Conservation (phyloP, 768 basidiomycete species). For the Boletus speciosus region DNA sequence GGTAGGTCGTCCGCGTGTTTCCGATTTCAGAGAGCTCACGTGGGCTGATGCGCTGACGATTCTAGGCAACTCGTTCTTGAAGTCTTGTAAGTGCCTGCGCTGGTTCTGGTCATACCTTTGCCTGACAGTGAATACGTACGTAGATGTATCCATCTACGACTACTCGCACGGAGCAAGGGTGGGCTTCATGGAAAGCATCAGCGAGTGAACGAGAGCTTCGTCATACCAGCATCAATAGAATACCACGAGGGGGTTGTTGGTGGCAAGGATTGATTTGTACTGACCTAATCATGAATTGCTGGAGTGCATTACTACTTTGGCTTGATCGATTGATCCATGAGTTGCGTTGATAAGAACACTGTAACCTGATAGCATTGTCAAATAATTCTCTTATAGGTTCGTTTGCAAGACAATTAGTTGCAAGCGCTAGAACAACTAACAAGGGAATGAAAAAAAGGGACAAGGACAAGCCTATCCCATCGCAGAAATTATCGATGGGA, state of each 20-base stretch:
- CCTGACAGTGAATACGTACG: conserved; percentile 21
- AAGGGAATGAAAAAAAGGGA: background rate
- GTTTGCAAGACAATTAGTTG: no score
- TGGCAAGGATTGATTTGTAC: background rate
- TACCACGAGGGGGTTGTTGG: background rate
- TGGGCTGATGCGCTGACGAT: no score
- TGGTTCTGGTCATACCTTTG: background rate
- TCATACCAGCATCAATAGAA: background rate
- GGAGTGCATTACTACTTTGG: no score
- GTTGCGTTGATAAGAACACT: no score
- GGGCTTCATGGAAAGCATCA: conserved; percentile 56
- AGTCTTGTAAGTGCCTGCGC: conserved; percentile 49
- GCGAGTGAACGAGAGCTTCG: conserved; percentile 15
- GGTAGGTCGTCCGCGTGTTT: conserved; percentile 11
- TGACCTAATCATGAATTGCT: no score
- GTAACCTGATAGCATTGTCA: no score
- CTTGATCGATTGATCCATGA: no score
- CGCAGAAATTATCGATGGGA: conserved; percentile 45
- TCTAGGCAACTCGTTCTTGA: conserved; percentile 57
- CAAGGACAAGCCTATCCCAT: conserved; percentile 28
- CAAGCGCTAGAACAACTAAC: conserved; percentile 11
- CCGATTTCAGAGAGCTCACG: background rate
- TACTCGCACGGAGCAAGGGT: conserved; percentile 51
- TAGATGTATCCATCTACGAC: conserved; percentile 63
- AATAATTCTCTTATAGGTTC: no score